These are phyloP conservation scores for Paraconiothyrium sp. DNA, from an alignment of 2,329 filamentous ascomycete species.

Conservation along the genomic window DNA sequence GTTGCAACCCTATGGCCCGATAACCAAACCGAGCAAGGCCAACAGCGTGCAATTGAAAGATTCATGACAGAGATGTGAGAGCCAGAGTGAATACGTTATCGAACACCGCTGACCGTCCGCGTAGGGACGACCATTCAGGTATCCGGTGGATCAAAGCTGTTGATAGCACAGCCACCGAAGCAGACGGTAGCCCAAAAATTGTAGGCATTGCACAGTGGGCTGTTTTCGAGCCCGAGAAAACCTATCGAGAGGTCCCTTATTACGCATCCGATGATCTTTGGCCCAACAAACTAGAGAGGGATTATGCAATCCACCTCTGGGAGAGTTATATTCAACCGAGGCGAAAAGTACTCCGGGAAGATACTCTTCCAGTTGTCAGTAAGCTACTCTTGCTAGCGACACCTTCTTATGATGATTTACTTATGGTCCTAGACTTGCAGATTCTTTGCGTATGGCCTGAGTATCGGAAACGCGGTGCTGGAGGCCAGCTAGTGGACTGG, in stretches of 20 bases:
- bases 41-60: neutral
- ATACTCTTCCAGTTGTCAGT: constrained; percentile 8
- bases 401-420: no score
- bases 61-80: no score
- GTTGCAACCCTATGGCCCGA: constrained; percentile 15
- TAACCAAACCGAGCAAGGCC: constrained; percentile 11
- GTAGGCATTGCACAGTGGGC: constrained; percentile 13
- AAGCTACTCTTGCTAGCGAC: neutral
- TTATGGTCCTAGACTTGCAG: constrained; percentile 3
- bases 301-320: constrained; percentile 2
- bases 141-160: constrained; percentile 13
- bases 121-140: constrained; percentile 7
- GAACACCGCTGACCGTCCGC: neutral
- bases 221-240: constrained; percentile 8
- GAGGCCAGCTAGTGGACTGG: constrained; percentile 3
- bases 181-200: constrained; percentile 12
- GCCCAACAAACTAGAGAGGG: constrained; percentile 12
- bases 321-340: constrained; percentile 9
- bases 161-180: constrained; percentile 4
- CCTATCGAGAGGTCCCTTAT: constrained; percentile 10
- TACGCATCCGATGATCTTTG: constrained; percentile 2
- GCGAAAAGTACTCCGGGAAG: neutral
- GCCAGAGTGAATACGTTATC: no score
- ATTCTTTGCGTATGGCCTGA: constrained; percentile 10
- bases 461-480: constrained; percentile 4